Evolutionary conservation across 2,329 filamentous ascomycete genomes (phyloP).

Genomic region (Cladosporium sp.): DNA sequence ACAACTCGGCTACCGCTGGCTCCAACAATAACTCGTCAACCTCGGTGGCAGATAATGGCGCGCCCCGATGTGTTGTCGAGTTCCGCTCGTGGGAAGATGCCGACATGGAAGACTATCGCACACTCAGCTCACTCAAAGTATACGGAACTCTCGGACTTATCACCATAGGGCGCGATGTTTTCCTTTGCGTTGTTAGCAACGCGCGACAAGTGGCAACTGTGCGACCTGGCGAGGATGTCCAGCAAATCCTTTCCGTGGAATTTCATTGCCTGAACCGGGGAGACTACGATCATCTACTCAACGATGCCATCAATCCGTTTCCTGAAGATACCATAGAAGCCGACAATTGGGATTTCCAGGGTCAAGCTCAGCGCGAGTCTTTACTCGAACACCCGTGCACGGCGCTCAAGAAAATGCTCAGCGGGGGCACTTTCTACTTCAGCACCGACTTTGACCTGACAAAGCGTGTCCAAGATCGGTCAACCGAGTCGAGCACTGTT

Average conservation of each 20-base stretch:
- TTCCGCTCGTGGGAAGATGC: slow-evolving; percentile 64
- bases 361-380: slow-evolving; percentile 60
- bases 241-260: slow-evolving; percentile 79
- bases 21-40: slow-evolving; percentile 48
- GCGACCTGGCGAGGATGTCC: slow-evolving; percentile 81
- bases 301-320: slow-evolving; percentile 55
- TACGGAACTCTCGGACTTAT: slow-evolving; percentile 87
- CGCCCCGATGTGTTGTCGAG: slow-evolving; percentile 77
- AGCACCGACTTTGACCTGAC: slow-evolving; percentile 98
- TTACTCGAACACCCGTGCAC: slow-evolving; percentile 82
- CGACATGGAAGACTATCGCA: slow-evolving; percentile 71
- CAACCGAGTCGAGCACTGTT: slow-evolving; percentile 57
- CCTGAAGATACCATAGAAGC: slow-evolving; percentile 50
- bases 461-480: slow-evolving; percentile 82
- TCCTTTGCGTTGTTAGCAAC: slow-evolving; percentile 82
- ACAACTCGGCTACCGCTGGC: slow-evolving; percentile 66
- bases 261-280: slow-evolving; percentile 87
- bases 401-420: slow-evolving; percentile 84
- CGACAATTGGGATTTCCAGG: slow-evolving; percentile 50
- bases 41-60: slow-evolving; percentile 34
- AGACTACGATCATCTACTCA: slow-evolving; percentile 74
- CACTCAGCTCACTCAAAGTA: slow-evolving; percentile 68
- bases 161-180: slow-evolving; percentile 77
- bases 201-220: slow-evolving; percentile 75
- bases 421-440: slow-evolving; percentile 95